A percentile compares a stretch with the other conserved stretches of the same genome.
These are phyloP conservation scores for Xylaria sp. DNA, from an alignment of 2,329 filamentous ascomycete genomes.

Conservation along the genomic window DNA sequence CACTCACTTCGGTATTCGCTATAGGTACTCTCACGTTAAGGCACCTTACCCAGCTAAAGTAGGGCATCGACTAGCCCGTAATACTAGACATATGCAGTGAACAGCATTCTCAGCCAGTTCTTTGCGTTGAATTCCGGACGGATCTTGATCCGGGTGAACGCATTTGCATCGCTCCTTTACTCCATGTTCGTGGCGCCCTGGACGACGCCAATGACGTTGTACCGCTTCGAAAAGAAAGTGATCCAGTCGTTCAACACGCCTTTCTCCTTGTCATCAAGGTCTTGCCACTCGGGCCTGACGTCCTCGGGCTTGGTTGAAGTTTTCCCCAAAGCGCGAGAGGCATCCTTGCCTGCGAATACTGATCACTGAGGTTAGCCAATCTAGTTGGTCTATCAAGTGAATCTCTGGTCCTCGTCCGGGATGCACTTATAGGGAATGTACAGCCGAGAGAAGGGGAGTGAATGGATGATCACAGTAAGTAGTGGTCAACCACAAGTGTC, in stretches of 20 bases:
- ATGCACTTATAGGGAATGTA: neutral
- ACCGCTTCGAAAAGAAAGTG: slow-evolving; percentile 94
- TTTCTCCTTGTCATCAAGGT: slow-evolving; percentile 80
- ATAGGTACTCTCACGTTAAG: too few species aligned
- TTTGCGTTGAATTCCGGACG: too few species aligned
- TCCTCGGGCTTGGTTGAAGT: slow-evolving; percentile 85
- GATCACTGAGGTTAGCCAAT: slow-evolving; percentile 9
- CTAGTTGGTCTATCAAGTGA: neutral
- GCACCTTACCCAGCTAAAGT: neutral
- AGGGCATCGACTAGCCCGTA: neutral
- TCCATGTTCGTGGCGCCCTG: slow-evolving; percentile 55
- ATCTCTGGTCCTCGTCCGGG: neutral
- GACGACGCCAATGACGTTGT: slow-evolving; percentile 77
- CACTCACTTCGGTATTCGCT: neutral
- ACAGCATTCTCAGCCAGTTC: neutral
- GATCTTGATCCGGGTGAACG: too few species aligned
- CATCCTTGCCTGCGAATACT: slow-evolving; percentile 96
- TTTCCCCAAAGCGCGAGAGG: slow-evolving; percentile 82
- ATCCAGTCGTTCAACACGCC: slow-evolving; percentile 84
- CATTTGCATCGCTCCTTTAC: slow-evolving; percentile 19
- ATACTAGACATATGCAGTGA: neutral
- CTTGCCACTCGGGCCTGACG: slow-evolving; percentile 74
- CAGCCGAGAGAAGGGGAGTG: neutral
- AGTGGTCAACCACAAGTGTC: neutral
- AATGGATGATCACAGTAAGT: neutral